phyloP scores from a whole-genome alignment of 345 rosid species.

The Lumnitzera racemosa region DNA sequence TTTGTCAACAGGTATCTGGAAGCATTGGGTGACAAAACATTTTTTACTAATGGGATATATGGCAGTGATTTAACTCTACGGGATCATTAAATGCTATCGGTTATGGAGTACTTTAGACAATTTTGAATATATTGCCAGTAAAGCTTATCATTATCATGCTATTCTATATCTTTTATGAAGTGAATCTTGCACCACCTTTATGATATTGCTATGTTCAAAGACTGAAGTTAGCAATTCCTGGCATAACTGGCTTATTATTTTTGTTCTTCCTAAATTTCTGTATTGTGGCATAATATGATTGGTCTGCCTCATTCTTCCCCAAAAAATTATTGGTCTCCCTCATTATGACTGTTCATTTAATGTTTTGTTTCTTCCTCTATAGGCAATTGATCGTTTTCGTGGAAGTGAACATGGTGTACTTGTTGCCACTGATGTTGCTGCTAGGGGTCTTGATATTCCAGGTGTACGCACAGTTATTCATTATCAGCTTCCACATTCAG shows the following conservation, averaged over 20 bases:
- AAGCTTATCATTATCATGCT: too few relatives aligned
- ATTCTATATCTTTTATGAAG: too few relatives aligned
- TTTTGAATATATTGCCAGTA: too few relatives aligned
- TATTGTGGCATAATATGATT: not conserved
- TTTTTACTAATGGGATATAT: too few relatives aligned
- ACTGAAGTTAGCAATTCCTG: too few relatives aligned
- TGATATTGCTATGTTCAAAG: too few relatives aligned
- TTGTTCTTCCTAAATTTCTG: not conserved
- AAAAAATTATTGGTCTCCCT: slow-evolving; percentile 1
- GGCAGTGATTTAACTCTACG: too few relatives aligned
- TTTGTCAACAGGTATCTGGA: too few relatives aligned
- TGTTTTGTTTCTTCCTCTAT: slow-evolving; percentile 10
- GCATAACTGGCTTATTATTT: not conserved
- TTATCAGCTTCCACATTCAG: slow-evolving; percentile 98
- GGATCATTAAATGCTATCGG: too few relatives aligned
- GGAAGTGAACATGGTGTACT: slow-evolving; percentile 73
- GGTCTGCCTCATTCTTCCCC: slow-evolving; percentile 3
- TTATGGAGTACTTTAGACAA: too few relatives aligned
- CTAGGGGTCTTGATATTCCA: slow-evolving; percentile 95
- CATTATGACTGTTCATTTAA: slow-evolving; percentile 1
- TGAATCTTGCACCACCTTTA: too few relatives aligned
- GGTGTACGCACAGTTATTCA: slow-evolving; percentile 90
- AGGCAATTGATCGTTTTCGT: slow-evolving; percentile 91
- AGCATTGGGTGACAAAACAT: too few relatives aligned
- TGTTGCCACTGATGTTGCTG: slow-evolving; percentile 94